Evolutionary conservation across 2,329 filamentous ascomycete genomes (phyloP), one percentile per base, ranked within the genome.

Genomic region (Arthrobotrys entomopaga): DNA sequence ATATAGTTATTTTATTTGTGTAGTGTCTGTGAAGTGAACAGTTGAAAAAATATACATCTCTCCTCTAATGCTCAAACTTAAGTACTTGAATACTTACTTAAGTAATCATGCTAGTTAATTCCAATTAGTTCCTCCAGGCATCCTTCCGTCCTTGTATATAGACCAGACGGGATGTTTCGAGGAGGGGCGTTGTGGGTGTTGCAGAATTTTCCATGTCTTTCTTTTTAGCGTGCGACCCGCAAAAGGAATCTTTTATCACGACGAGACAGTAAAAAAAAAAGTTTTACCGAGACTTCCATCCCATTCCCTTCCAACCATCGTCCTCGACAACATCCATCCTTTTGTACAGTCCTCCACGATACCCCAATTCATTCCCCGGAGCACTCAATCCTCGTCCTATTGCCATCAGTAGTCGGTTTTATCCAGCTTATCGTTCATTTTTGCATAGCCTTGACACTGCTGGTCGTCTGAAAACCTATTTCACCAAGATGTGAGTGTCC

Each of bases 141-240:
- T 20, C 16, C 19, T 7, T n/a, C 26, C n/a, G 34, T 53, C 15
- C 42, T 40, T 13, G n/a, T n/a, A 6, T 34, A 8, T 34, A 34
- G 29, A 34, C 42, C 5, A 15, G 42, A 46, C 42, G 19, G 52
- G n/a, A 10, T 48, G n/a, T 57, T 15, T 29, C 42, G 20, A 20
- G 24, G 48, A 53, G 29, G 16, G 38, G 67, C 60, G 67, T 72
- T 72, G 67, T 53, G 54, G 29, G 61, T 66, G 69, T 73, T 73
- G 69, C 61, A 73, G 69, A 73, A 73, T 61, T 73, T 72, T 73
- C 69, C 69, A 66, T 61, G 69, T 66, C 69, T 58, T 73, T 73
- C 69, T 60, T 34, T 29, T 65, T 57, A 65, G 59, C 61, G 65
- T 61, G 65, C 65, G 65, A 58, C 65, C 65, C 58, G 59, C 65